Conservation (phyloP, 2,329 filamentous ascomycete species). For the Talaromyces sp. region DNA sequence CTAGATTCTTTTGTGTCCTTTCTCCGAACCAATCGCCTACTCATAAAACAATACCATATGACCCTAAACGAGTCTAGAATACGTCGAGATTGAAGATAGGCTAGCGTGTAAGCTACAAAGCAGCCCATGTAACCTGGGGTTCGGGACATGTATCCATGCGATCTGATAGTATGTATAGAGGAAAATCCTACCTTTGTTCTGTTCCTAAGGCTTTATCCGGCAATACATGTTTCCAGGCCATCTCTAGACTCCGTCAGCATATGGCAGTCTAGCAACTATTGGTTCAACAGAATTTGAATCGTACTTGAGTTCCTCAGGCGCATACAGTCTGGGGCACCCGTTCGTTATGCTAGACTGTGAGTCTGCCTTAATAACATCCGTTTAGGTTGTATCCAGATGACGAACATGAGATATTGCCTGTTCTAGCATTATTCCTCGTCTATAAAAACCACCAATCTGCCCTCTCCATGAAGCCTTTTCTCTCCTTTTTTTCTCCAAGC, state of each 20-base stretch:
- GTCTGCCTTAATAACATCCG: neutral
- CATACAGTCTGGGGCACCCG: too few species aligned
- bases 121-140: neutral
- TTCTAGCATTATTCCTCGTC: neutral
- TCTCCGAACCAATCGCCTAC: neutral
- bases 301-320: neutral
- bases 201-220: neutral
- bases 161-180: neutral
- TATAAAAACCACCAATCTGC: neutral
- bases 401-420: neutral
- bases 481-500: neutral
- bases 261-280: constrained; percentile 1
- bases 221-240: neutral
- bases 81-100: neutral
- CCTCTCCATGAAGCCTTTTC: neutral
- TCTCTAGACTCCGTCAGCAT: neutral
- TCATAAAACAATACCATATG: neutral
- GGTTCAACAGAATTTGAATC: neutral
- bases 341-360: neutral
- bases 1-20: neutral
- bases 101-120: neutral
- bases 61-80: neutral
- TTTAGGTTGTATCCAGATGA: neutral
- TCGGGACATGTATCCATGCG: neutral
- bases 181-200: neutral